phyloP scores from a whole-genome alignment of 1,284 basidiomycete species.

The Ceratobasidium sp. region DNA sequence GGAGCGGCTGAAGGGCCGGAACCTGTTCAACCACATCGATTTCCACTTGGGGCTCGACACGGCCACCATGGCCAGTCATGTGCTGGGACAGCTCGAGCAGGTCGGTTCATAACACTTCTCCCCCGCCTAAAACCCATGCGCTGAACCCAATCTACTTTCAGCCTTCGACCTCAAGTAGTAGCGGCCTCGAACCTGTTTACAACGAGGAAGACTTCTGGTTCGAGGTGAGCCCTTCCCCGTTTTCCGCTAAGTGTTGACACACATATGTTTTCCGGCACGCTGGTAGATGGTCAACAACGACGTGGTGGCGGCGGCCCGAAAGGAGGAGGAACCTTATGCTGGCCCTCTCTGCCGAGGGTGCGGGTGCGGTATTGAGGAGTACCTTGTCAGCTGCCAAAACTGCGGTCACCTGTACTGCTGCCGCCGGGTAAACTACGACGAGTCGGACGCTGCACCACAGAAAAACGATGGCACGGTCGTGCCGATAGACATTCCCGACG shows the following conservation, averaged over 20 bases:
- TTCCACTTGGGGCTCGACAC: too few relatives aligned
- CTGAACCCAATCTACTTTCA: too few relatives aligned
- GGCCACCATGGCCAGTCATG: too few relatives aligned
- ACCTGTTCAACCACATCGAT: too few relatives aligned
- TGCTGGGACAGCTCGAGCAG: too few relatives aligned
- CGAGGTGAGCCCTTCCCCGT: not conserved
- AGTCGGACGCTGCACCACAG: not conserved
- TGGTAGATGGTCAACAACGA: slow-evolving; percentile 5
- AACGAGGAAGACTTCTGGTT: slow-evolving; percentile 25
- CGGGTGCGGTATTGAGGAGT: slow-evolving; percentile 2
- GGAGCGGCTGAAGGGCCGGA: too few relatives aligned
- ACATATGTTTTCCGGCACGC: too few relatives aligned
- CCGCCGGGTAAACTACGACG: slow-evolving; percentile 11
- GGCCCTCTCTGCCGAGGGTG: slow-evolving; percentile 6
- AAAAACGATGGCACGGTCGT: not conserved
- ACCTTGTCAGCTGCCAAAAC: not conserved
- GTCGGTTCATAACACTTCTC: too few relatives aligned
- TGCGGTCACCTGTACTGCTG: slow-evolving; percentile 3
- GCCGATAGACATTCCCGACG: not conserved
- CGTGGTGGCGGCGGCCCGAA: not conserved
- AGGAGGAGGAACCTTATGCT: not conserved
- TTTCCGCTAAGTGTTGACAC: too few relatives aligned
- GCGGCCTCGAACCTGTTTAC: too few relatives aligned
- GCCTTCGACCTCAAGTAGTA: too few relatives aligned
- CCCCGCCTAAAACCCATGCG: too few relatives aligned